Evolutionary conservation across 2,329 filamentous ascomycete species (phyloP), one percentile per base, ranked within the genome.

Genomic region (Calonectria leucothoes): DNA sequence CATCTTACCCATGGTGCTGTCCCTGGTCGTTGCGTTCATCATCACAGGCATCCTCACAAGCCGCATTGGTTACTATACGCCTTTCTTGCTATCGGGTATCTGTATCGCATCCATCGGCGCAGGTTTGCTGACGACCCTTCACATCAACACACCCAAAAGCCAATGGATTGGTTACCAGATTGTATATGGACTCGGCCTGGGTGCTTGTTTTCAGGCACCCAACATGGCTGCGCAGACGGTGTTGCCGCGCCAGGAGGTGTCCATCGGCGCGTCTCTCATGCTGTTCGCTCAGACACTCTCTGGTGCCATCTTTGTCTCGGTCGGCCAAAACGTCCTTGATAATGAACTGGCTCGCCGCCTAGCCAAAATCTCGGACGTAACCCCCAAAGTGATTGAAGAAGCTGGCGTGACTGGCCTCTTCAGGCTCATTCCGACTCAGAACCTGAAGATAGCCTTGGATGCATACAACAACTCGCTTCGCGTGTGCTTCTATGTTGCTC

Each of bases 401-500:
- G 66, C 66, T 7, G 73, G 73, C 23, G 73, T 64, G 1, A 74
- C 73, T 6, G 66, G 66, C 14, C 57, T 74, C 14, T 71, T 57
- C 20, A 25, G 65, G 11, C 52, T 68, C 25, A 23, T 74, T 12
- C 70, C 73, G 27, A 7, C 45, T 1, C 29, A 63, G 23, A 27
- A 68, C 15, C 35, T 74, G n/a, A 29, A 31, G 4, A 25, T 29
- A 1, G 66, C 70, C 3, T 20, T 73, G 35, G 23, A 69, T 0
- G 91, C 88, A 0, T 95, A 95, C 84, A 94, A 94, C 79, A 81
- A 85, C 29, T 87, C 92, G 0, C 82, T 95, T 45, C 87, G 87
- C 2, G 83, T 88, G 71, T 88, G 89, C 0, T 94, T 93, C 80
- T 89, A 90, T 74, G 89, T 94, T 11, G 88, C 87, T 2, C 84